Evolutionary conservation across 2,329 filamentous ascomycete species (phyloP), one percentile per base, ranked within the genome.

Genomic region (Zymoseptoria passerinii): DNA sequence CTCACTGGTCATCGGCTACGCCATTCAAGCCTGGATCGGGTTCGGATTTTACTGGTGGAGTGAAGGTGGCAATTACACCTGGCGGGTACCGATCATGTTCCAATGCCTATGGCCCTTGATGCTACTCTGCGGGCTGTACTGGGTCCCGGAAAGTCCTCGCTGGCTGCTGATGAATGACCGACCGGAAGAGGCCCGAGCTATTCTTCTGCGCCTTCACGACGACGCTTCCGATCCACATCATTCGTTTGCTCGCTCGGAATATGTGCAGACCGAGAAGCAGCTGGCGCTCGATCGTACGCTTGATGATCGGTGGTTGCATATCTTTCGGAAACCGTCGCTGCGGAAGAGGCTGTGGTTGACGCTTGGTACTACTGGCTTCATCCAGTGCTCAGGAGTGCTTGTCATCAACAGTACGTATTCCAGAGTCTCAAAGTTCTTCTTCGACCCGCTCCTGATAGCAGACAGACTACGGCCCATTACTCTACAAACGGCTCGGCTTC

Each of bases 401-500:
- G 67, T 70, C 29, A 69, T 70, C 57, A 70, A 70, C n/a, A 44
- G 35, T 44, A 40, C 13, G 35, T 16, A 40, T 10, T 2, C 4
- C 18, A 9, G 35, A 40, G 16, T 10, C 10, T 1, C 18, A 8
- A 20, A 20, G 18, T 50, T 19, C n/a, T 20, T 4, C 10, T 50
- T 20, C 18, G 18, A 27, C 23, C 8, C 13, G 18, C 13, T 23
- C 10, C 49, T 50, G 49, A 27, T 4, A 8, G 16, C 23, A 28
- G 4, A 9, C 57, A 68, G 35, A 65, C 55, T 71, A 71, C 53
- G 67, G 67, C 3, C 67, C 67, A 8, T 65, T 63, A 1, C 56
- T 71, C 1, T 70, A 71, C 59, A 67, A 65, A 52, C 63, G 66
- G 8, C 63, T 71, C 3, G 68, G 68, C 9, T 71, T 67, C 57